Conservation (phyloP, 1,284 basidiomycete genomes). For the Apiotrichum domesticum region DNA sequence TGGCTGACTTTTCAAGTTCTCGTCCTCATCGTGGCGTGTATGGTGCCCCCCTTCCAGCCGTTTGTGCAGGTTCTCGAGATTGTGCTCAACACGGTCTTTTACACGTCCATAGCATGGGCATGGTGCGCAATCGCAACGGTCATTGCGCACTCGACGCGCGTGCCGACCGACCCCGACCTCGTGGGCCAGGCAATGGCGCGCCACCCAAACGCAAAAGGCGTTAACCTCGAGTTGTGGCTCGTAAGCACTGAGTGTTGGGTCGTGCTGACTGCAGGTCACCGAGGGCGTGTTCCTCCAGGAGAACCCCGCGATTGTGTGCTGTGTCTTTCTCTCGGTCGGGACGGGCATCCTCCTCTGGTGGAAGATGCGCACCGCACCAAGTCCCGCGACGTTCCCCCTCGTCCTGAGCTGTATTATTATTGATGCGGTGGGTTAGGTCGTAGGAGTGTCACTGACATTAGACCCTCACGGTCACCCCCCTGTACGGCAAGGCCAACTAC, state of each 20-base stretch:
- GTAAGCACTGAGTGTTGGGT: background rate
- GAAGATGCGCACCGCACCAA: conserved; percentile 43
- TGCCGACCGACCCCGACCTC: conserved; percentile 14
- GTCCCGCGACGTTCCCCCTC: conserved; percentile 41
- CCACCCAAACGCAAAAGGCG: conserved; percentile 20
- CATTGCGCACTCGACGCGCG: conserved; percentile 15
- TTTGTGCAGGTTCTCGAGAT: conserved; percentile 41
- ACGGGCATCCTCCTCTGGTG: conserved; percentile 40
- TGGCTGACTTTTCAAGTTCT: conserved; percentile 25
- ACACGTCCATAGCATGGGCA: conserved; percentile 36
- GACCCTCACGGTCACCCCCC: conserved; percentile 33
- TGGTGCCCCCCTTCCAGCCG: conserved; percentile 37
- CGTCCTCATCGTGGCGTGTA: conserved; percentile 36
- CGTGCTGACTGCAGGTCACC: conserved; percentile 24
- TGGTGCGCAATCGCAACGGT: conserved; percentile 23
- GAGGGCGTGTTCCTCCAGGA: conserved; percentile 44
- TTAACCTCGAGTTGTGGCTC: background rate
- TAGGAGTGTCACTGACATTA: conserved; percentile 4
- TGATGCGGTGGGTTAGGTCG: conserved; percentile 26
- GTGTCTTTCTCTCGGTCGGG: conserved; percentile 37
- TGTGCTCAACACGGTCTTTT: conserved; percentile 40
- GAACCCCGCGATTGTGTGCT: conserved; percentile 33
- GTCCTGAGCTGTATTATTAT: conserved; percentile 42
- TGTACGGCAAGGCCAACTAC: conserved; percentile 33
- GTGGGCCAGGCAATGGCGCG: conserved; percentile 17